Evolutionary conservation across 306 rosid species (phyloP).

Genomic region (Luffa aegyptiaca): DNA sequence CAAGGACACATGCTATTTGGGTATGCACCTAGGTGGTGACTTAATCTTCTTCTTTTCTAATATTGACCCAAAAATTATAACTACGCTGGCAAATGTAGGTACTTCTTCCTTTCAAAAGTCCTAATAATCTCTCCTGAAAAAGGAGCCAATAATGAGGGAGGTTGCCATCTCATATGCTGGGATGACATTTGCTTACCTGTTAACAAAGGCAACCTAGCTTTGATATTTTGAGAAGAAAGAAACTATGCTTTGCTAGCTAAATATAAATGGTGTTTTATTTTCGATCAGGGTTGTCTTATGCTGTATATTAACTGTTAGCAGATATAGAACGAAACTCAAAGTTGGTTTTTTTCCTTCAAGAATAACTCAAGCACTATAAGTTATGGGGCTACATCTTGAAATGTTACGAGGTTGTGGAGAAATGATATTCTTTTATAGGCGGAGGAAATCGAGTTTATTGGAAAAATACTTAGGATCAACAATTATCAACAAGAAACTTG

Average conservation of each 20-base stretch:
- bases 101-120: background rate
- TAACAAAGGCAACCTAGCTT: background rate
- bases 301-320: background rate
- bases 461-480: background rate
- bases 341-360: background rate
- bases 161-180: background rate
- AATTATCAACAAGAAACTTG: background rate
- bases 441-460: background rate
- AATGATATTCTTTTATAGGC: background rate
- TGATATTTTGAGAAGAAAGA: background rate
- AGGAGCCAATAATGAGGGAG: background rate
- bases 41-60: background rate
- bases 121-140: background rate
- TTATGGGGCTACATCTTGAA: background rate
- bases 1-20: background rate
- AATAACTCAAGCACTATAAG: background rate
- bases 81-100: background rate
- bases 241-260: background rate
- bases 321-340: background rate
- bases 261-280: background rate
- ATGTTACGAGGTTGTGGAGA: background rate
- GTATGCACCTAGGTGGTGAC: background rate
- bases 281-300: background rate
- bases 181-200: background rate
- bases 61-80: background rate